phyloP scores from a whole-genome alignment of 78 protist species.

The Salpingoeca rosetta region DNA sequence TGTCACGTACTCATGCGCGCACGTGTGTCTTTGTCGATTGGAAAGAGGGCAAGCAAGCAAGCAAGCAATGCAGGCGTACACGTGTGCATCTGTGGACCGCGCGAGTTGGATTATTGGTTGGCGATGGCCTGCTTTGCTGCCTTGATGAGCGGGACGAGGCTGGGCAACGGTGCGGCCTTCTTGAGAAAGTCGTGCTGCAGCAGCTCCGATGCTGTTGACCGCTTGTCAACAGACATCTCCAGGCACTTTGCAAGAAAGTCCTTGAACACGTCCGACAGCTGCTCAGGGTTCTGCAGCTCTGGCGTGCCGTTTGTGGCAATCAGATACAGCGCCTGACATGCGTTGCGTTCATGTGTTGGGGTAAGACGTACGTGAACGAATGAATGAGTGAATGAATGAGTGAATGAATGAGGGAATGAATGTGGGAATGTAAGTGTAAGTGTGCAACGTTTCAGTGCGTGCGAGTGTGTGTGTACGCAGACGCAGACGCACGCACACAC shows the following conservation, averaged over 20 bases:
- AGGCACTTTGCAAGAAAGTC: slow-evolving; percentile 62
- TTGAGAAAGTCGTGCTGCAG: slow-evolving; percentile 45
- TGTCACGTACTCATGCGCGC: no score
- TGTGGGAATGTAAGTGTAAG: not conserved
- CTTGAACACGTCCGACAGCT: slow-evolving; percentile 51
- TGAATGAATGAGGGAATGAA: no score
- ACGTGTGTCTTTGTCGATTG: no score
- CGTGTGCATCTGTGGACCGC: not conserved
- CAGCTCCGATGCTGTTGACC: slow-evolving; percentile 36
- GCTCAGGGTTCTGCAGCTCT: slow-evolving; percentile 39
- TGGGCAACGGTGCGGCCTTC: slow-evolving; percentile 26
- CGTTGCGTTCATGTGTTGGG: no score
- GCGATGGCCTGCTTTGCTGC: slow-evolving; percentile 1
- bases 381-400: no score
- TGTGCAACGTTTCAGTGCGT: no score
- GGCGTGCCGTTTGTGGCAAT: slow-evolving; percentile 84
- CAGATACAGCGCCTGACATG: slow-evolving; percentile 63
- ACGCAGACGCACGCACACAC: no score
- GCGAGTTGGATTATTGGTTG: not conserved
- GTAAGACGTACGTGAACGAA: no score
- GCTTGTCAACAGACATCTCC: slow-evolving; percentile 54
- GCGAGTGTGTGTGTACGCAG: no score
- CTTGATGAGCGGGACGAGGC: slow-evolving; percentile 22
- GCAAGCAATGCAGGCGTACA: not conserved
- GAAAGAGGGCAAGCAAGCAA: not conserved